A percentile compares a stretch with the other conserved stretches of the same genome.
Evolutionary conservation across 768 basidiomycete genomes (phyloP).

Genomic region (Naganishia onofrii): DNA sequence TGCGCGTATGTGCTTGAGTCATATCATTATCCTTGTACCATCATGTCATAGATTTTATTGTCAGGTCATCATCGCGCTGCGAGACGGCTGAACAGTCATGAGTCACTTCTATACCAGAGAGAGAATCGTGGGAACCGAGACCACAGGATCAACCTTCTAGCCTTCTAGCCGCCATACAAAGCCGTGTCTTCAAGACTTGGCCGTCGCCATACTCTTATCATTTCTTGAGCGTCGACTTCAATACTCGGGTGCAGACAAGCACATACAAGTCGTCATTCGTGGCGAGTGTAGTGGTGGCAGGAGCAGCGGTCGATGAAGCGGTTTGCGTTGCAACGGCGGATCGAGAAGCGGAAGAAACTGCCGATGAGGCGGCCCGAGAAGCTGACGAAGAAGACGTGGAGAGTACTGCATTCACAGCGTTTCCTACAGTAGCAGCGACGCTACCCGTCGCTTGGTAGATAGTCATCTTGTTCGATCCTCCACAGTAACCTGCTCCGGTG

Average conservation of each 20-base stretch:
- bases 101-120: not conserved
- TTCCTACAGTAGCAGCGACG: conserved; percentile 17
- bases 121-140: not conserved
- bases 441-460: conserved; percentile 43
- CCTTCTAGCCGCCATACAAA: not conserved
- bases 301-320: not conserved
- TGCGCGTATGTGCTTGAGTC: not conserved
- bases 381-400: conserved; percentile 1
- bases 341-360: not conserved
- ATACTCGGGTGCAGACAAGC: conserved; percentile 6
- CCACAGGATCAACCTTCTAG: not conserved
- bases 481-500: conserved; percentile 45
- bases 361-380: not conserved
- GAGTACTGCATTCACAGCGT: not conserved
- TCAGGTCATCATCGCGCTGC: not conserved
- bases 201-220: not conserved
- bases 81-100: not conserved
- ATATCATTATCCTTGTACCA: not conserved
- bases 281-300: conserved; percentile 10
- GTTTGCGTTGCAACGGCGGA: not conserved
- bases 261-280: conserved; percentile 1
- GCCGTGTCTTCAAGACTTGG: not conserved
- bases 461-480: conserved; percentile 33
- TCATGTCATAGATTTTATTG: not conserved
- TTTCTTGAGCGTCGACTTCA: not conserved